phyloP scores from a whole-genome alignment of 139 green algal species.

The Volvox africanus region DNA sequence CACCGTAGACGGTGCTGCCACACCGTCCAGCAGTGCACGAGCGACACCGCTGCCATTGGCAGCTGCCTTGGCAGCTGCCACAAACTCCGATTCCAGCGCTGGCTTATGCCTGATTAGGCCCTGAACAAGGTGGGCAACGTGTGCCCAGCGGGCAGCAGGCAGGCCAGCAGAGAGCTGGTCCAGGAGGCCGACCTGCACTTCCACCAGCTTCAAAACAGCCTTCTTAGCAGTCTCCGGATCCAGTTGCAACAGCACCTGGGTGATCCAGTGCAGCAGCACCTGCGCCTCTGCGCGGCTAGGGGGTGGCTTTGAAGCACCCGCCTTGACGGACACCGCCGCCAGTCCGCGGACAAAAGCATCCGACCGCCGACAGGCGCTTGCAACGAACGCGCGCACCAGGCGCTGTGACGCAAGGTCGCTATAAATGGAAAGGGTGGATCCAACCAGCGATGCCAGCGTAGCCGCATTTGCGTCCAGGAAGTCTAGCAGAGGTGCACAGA shows the following conservation, averaged over 20 bases:
- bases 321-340: conserved; percentile 62
- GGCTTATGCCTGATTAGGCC: conserved; percentile 43
- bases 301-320: conserved; percentile 44
- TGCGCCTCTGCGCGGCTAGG: conserved; percentile 32
- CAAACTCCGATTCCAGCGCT: conserved; percentile 54
- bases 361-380: conserved; percentile 29
- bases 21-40: conserved; percentile 46
- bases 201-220: conserved; percentile 77
- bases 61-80: conserved; percentile 44
- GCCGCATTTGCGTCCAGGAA: conserved; percentile 65
- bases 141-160: background rate
- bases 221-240: conserved; percentile 66
- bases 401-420: conserved; percentile 47
- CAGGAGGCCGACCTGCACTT: conserved; percentile 65
- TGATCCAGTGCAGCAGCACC: conserved; percentile 70
- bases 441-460: conserved; percentile 58
- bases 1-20: background rate
- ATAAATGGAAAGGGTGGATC: conserved; percentile 41
- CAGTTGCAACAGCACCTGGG: conserved; percentile 64
- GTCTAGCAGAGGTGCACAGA: conserved; percentile 51
- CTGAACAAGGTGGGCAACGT: background rate
- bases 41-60: conserved; percentile 53
- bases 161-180: conserved; percentile 3
- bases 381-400: conserved; percentile 54
- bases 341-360: conserved; percentile 73